A percentile compares a stretch with the other conserved stretches of the same genome.
Evolutionary conservation across 1,284 basidiomycete genomes (phyloP).

Genomic region (Ganoderma lingzhi): DNA sequence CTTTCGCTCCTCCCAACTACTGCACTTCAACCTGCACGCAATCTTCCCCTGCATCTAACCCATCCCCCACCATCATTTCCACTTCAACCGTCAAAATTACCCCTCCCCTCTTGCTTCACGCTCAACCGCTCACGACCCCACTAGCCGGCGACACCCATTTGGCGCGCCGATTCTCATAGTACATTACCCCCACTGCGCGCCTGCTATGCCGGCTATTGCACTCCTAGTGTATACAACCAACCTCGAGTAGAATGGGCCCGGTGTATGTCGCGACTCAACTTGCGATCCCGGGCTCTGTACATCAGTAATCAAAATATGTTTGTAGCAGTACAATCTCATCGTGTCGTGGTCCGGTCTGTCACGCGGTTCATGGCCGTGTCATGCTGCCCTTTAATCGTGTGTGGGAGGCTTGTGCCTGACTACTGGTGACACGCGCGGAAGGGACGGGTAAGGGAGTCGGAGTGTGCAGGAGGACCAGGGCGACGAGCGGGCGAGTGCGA

Average conservation of each 20-base stretch:
- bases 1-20: slow-evolving; percentile 25
- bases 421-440: background rate
- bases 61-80: slow-evolving; percentile 3
- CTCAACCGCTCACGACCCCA: slow-evolving; percentile 16
- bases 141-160: slow-evolving; percentile 20
- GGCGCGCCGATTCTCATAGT: slow-evolving; percentile 19
- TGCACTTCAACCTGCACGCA: slow-evolving; percentile 44
- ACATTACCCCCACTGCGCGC: slow-evolving; percentile 15
- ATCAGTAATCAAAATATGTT: slow-evolving; percentile 32
- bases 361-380: background rate
- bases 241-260: slow-evolving; percentile 27
- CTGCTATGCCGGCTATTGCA: slow-evolving; percentile 22
- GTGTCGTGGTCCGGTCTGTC: background rate
- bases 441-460: background rate
- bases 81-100: slow-evolving; percentile 2
- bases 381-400: background rate
- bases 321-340: slow-evolving; percentile 32
- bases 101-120: background rate
- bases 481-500: background rate
- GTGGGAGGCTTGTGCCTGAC: background rate
- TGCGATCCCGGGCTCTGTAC: slow-evolving; percentile 38
- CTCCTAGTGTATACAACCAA: slow-evolving; percentile 22
- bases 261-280: slow-evolving; percentile 41
- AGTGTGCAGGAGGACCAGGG: background rate
- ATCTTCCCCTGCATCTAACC: slow-evolving; percentile 14